phyloP scores from a whole-genome alignment of 495 filamentous ascomycete genomes.

The Neurospora tetraspora region DNA sequence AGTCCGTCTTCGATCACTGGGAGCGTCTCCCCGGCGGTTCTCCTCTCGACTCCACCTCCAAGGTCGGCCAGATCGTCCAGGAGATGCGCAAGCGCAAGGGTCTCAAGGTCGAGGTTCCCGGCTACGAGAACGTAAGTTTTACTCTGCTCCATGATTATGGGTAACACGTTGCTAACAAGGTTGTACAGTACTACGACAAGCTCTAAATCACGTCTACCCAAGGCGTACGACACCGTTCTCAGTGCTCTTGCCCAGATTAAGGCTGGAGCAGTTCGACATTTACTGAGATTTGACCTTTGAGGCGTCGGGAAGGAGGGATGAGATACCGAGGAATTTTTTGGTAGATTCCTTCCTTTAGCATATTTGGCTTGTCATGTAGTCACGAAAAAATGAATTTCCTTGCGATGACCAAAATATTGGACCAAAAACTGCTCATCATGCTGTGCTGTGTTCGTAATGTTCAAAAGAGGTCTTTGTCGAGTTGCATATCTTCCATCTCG shows the following conservation, averaged over 20 bases:
- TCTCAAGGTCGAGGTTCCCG: constrained; percentile 89
- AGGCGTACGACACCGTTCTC: constrained; percentile 29
- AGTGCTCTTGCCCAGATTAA: constrained; percentile 23
- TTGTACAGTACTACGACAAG: constrained; percentile 92
- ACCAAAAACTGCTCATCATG: not conserved
- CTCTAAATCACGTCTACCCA: constrained; percentile 52
- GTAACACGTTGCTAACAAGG: constrained; percentile 39
- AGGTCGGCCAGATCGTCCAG: constrained; percentile 75
- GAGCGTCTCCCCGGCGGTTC: constrained; percentile 89
- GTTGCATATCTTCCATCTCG: not conserved
- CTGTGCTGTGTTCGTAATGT: not conserved
- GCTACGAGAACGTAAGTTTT: constrained; percentile 81
- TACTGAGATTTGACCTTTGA: constrained; percentile 5
- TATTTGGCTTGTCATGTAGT: not conserved
- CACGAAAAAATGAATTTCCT: not conserved
- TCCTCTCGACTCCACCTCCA: constrained; percentile 74
- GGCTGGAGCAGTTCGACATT: constrained; percentile 2
- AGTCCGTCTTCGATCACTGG: constrained; percentile 98
- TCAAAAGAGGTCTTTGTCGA: not conserved
- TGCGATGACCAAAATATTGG: not conserved
- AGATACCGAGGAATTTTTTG: not conserved
- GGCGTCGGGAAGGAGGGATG: not conserved
- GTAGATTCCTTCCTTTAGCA: not conserved
- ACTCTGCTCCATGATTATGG: not conserved
- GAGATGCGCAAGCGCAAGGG: constrained; percentile 98